phyloP scores from a whole-genome alignment of 2,329 filamentous ascomycete genomes.

The Penicillium crustosum region DNA sequence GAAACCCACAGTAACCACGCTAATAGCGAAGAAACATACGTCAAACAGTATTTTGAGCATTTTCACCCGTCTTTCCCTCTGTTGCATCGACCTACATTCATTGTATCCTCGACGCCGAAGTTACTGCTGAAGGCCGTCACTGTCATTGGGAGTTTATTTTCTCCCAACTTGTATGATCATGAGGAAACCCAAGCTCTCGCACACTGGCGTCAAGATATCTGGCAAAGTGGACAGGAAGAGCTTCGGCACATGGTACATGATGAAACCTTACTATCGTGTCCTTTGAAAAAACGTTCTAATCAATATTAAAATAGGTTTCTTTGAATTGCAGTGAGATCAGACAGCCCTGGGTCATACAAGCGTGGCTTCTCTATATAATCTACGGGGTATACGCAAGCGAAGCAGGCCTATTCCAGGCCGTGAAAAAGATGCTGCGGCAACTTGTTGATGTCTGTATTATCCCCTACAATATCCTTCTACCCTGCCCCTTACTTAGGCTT shows the following conservation, averaged over 20 bases:
- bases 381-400: constrained; percentile 27
- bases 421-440: too few relatives aligned
- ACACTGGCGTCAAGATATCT: constrained; percentile 9
- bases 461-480: too few relatives aligned
- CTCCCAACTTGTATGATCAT: not conserved
- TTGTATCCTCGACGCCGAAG: too few relatives aligned
- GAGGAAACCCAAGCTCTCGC: not conserved
- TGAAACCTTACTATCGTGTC: not conserved
- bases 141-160: constrained; percentile 14
- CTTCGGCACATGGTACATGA: constrained; percentile 6
- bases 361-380: constrained; percentile 33
- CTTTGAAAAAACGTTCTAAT: not conserved
- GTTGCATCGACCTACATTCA: too few relatives aligned
- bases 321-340: constrained; percentile 24
- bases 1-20: too few relatives aligned
- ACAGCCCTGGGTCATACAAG: constrained; percentile 30
- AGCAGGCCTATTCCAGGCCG: too few relatives aligned
- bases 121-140: not conserved
- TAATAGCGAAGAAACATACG: too few relatives aligned
- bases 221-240: constrained; percentile 11
- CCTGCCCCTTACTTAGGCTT: not conserved
- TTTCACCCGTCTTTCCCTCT: too few relatives aligned
- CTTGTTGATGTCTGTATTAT: too few relatives aligned
- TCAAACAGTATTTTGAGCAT: too few relatives aligned
- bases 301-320: constrained; percentile 19